These are phyloP conservation scores for Fonsecaea pugnacius DNA, from an alignment of 2,329 filamentous ascomycete genomes.

Conservation along the genomic window DNA sequence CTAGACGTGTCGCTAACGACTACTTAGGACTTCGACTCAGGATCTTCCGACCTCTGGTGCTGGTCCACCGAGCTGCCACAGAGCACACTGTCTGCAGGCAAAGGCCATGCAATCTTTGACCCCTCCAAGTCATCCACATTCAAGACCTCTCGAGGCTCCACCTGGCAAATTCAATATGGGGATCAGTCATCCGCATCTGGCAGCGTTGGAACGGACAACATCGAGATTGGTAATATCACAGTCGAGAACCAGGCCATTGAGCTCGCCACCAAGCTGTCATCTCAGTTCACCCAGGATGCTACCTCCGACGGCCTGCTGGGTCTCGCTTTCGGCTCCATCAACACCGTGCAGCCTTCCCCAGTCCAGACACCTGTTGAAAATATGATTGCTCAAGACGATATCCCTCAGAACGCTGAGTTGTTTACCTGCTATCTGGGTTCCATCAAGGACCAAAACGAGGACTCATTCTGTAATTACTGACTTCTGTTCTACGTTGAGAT, in stretches of 20 bases:
- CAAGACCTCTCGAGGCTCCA: conserved; percentile 54
- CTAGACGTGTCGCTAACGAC: background rate
- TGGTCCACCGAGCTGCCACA: conserved; percentile 59
- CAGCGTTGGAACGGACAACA: conserved; percentile 65
- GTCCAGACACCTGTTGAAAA: conserved; percentile 70
- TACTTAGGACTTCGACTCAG: conserved; percentile 67
- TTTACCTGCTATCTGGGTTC: conserved; percentile 69
- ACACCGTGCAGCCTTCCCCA: conserved; percentile 61
- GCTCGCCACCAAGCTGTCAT: conserved; percentile 63
- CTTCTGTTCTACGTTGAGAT: background rate
- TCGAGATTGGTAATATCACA: conserved; percentile 65
- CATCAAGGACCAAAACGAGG: conserved; percentile 54
- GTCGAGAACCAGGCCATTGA: conserved; percentile 68
- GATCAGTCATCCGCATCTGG: conserved; percentile 69
- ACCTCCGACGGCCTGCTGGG: conserved; percentile 63
- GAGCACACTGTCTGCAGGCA: conserved; percentile 42
- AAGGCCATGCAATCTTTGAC: conserved; percentile 62
- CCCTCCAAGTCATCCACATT: conserved; percentile 65
- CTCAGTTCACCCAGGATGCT: conserved; percentile 59
- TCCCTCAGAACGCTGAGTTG: conserved; percentile 58
- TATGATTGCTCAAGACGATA: conserved; percentile 65
- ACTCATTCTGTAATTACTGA: background rate
- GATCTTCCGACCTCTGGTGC: conserved; percentile 71
- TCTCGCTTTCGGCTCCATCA: conserved; percentile 64
- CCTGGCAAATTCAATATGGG: conserved; percentile 71